Conservation (phyloP, 2,329 filamentous ascomycete species). For the Colletotrichum limetticola region DNA sequence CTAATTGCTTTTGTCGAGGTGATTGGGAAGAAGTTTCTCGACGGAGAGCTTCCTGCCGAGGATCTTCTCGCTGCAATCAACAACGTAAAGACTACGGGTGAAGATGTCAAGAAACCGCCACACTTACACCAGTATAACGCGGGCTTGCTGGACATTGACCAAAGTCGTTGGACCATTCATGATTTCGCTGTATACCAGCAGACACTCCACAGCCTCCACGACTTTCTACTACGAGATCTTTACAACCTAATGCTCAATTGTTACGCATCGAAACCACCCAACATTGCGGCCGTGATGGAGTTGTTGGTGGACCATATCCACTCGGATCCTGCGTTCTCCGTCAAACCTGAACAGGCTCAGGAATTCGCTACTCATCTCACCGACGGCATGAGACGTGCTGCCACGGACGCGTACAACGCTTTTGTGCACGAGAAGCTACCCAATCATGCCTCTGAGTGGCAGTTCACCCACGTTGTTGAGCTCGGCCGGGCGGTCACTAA, state of each 20-base stretch:
- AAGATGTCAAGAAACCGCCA: conserved; percentile 72
- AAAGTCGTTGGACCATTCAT: conserved; percentile 73
- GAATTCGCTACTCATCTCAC: conserved; percentile 78
- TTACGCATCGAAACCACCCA: conserved; percentile 88
- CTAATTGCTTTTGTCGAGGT: conserved; percentile 87
- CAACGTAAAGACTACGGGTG: conserved; percentile 78
- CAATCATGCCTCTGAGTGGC: conserved; percentile 83
- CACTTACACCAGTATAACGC: conserved; percentile 62
- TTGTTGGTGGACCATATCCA: conserved; percentile 86
- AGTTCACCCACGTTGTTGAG: conserved; percentile 90
- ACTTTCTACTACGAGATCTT: conserved; percentile 85
- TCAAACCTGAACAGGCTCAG: conserved; percentile 74
- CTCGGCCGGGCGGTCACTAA: conserved; percentile 88
- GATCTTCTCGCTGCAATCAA: conserved; percentile 87
- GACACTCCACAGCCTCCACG: conserved; percentile 79
- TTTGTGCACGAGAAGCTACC: conserved; percentile 86
- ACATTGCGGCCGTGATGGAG: conserved; percentile 82
- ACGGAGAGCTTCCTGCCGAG: conserved; percentile 83
- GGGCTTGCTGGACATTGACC: conserved; percentile 66
- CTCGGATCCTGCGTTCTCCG: conserved; percentile 79
- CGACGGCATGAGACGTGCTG: conserved; percentile 78
- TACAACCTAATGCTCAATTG: conserved; percentile 89
- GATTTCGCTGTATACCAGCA: conserved; percentile 80
- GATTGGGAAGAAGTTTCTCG: conserved; percentile 83
- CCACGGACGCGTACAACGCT: conserved; percentile 81